Base-by-base conservation (phyloP, 805 yeast species). In the Myxozyma nipponensis region DNA sequence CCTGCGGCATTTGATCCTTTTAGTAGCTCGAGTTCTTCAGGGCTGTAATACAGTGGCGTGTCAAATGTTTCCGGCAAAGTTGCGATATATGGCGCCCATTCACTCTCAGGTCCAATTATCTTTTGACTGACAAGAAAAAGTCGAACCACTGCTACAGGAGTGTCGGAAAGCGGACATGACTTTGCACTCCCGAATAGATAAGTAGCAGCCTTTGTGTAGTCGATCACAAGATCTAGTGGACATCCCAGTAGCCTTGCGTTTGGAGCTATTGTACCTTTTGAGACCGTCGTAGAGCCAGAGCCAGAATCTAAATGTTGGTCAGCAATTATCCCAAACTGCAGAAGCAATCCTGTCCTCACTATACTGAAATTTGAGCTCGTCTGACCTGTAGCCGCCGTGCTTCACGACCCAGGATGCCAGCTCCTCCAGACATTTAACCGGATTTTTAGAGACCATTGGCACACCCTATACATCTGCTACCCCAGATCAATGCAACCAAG, bases 1-100 rank as follows among this genome's bases (percentile, higher is more conserved):
- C 75, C 69, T n/a, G 75, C 77, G 23, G 86, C 72, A 63, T 88
- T 90, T 0, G 95, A 83, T 0, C 90, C 90, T 39, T 73, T 70
- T 9, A 89, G 64, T 30, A 74, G 62, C 3, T 68, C 64, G 47
- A 77, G 71, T 39, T 83, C 86, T 2, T 67, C 69, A 0, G 72
- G 62, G 28, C 69, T 69, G 88, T 90, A 89, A 57, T 78, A 79
- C 46, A 77, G 76, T 1, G 96, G 95, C 9, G 82, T 72, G n/a
- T 74, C 73, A 19, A 79, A 72, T 3, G 66, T 59, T 1, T 73
- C 32, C 1, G 87, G 84, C 18, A 82, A 64, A 13, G 70, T 62
- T 37, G 74, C 67, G 35, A 82, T 62, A 56, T 81, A 82, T 2
- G 81, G 76, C 2, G 39, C 36, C 69, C 68, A 68, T 19, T 51